Evolutionary conservation across 225 moss, liverwort and hornwort species (phyloP), one percentile per base, ranked within the genome.

Genomic region (Lunularia cruciata): DNA sequence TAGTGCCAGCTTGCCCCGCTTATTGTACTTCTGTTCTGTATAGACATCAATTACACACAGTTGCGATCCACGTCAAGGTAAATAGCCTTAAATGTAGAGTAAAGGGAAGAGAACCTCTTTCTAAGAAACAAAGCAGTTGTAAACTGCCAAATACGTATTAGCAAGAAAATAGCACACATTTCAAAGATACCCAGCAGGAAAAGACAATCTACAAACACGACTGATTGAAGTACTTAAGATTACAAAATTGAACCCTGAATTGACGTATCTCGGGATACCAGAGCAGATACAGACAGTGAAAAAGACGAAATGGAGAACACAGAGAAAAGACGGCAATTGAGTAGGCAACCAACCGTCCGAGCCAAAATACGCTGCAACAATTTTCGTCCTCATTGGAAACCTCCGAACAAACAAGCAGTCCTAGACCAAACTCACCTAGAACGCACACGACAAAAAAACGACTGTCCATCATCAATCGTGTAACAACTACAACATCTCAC

Each of bases 1-100:
- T 36, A 70, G 64, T 69, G 74, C 78, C 78, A 75, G 75, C 71
- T 79, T 79, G 70, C 67, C 75, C 30, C 19, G 56, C 48, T 60
- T 52, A 16, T 67, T 75, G 60, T 67, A 59, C 57, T n/a, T 63
- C 33, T 67, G 54, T 22, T 62, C 79, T 79, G 79, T 47, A 79
- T 46, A 30, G 28, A 45, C 12, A 22, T 36, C 61, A 46, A 15
- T 42, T 10, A 42, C 23, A 3, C 40, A 45, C 30, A 47, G 31
- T 64, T 64, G 46, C 27, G 45, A 64, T 45, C 46, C 14, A 22
- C 22, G 4, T 9, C 22, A 10, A 62, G n/a, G n/a, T n/a, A n/a
- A n/a, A n/a, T n/a, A n/a, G n/a, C n/a, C 40, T 40, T 40, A 40
- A 40, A 13, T 6, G 40, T 6, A 40, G 40, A 40, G 40, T 40